Evolutionary conservation across 2,329 filamentous ascomycete genomes (phyloP).

Genomic region (Ascocoryne sarcoides): DNA sequence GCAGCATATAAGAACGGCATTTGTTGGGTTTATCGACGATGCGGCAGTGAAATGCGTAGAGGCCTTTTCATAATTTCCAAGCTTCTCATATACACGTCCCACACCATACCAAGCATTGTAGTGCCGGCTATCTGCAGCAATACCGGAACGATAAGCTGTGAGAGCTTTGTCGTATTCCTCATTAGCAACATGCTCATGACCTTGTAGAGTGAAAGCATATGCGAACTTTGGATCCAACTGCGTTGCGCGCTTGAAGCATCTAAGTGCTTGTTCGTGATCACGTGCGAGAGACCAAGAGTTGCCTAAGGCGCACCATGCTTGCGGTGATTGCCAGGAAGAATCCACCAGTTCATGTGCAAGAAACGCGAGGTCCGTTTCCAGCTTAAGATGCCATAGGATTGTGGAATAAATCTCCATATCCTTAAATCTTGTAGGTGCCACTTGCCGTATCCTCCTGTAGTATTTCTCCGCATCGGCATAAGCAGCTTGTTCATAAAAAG

Average conservation of each 20-base stretch:
- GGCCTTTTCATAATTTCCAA: constrained; percentile 84
- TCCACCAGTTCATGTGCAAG: constrained; percentile 87
- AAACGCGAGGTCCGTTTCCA: constrained; percentile 84
- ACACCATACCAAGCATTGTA: constrained; percentile 99
- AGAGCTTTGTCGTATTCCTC: constrained; percentile 97
- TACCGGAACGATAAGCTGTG: constrained; percentile 74
- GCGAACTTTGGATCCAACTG: constrained; percentile 86
- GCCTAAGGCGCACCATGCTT: constrained; percentile 92
- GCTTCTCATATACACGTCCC: constrained; percentile 74
- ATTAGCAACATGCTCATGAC: constrained; percentile 90
- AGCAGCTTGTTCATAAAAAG: constrained; percentile 81
- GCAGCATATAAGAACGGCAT: constrained; percentile 84
- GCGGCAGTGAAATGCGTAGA: constrained; percentile 87
- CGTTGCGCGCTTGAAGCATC: constrained; percentile 89
- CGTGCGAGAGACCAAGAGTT: constrained; percentile 90
- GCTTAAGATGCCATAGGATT: constrained; percentile 95
- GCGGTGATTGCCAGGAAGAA: constrained; percentile 76
- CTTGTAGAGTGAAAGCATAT: constrained; percentile 91
- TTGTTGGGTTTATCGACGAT: constrained; percentile 83
- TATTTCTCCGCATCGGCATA: constrained; percentile 82
- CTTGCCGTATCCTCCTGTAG: constrained; percentile 69
- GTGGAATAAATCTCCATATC: constrained; percentile 99
- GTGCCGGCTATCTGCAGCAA: constrained; percentile 78
- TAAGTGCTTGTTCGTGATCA: constrained; percentile 89
- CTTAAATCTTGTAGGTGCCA: constrained; percentile 74